phyloP scores from a whole-genome alignment of 495 filamentous ascomycete genomes.

The Aspergillus carlsbadensis region DNA sequence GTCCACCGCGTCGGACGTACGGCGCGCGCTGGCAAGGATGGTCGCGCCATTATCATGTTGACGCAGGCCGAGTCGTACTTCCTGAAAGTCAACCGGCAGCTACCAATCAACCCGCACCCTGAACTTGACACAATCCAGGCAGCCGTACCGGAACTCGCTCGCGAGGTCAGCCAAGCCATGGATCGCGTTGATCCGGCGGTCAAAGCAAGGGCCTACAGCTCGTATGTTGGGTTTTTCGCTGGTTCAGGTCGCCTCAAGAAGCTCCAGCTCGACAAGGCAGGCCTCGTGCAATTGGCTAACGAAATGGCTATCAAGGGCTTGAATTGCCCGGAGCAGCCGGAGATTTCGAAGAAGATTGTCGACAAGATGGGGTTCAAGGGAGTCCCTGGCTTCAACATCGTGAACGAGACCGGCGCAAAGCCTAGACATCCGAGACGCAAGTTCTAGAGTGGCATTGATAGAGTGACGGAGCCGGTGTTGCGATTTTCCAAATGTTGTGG shows the following conservation, averaged over 20 bases:
- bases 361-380: slow-evolving; percentile 53
- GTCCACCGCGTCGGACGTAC: slow-evolving; percentile 84
- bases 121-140: slow-evolving; percentile 36
- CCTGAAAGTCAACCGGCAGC: slow-evolving; percentile 47
- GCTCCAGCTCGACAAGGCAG: slow-evolving; percentile 38
- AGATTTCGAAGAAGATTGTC: slow-evolving; percentile 46
- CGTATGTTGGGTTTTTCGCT: slow-evolving; percentile 53
- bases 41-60: slow-evolving; percentile 65
- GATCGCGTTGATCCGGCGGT: slow-evolving; percentile 42
- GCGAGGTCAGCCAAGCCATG: slow-evolving; percentile 34
- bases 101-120: slow-evolving; percentile 56
- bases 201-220: slow-evolving; percentile 56
- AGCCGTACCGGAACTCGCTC: slow-evolving; percentile 19
- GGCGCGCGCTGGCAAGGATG: slow-evolving; percentile 64
- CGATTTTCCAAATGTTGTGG: too few species aligned
- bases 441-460: too few species aligned
- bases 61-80: slow-evolving; percentile 61
- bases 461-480: too few species aligned
- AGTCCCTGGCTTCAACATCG: slow-evolving; percentile 44
- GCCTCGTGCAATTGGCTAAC: slow-evolving; percentile 46
- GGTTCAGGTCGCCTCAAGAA: slow-evolving; percentile 38
- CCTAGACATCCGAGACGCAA: too few species aligned
- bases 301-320: slow-evolving; percentile 43
- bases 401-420: too few species aligned
- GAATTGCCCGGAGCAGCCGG: slow-evolving; percentile 45